Conservation (phyloP, 2,329 filamentous ascomycete species). For the Paraconiothyrium sp. region DNA sequence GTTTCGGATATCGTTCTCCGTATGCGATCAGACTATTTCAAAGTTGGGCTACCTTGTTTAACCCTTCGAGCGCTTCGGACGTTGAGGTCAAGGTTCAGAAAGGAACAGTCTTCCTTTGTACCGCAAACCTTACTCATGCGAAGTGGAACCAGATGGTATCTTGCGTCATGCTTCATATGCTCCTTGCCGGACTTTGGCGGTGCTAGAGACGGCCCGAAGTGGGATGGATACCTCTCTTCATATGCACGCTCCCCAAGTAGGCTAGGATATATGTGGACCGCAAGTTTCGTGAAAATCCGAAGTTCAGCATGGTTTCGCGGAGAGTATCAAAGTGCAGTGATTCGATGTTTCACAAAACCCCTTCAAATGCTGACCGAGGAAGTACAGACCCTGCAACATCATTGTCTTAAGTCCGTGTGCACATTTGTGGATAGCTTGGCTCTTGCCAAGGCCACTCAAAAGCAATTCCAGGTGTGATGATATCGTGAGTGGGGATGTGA, state of each 20-base stretch:
- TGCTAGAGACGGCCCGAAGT: not conserved
- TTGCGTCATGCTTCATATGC: slow-evolving; percentile 2
- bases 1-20: not conserved
- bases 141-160: not conserved
- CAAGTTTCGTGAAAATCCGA: not conserved
- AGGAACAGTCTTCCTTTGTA: not conserved
- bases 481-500: too few relatives aligned
- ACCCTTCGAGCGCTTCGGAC: not conserved
- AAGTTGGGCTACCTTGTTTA: not conserved
- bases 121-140: not conserved
- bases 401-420: slow-evolving; percentile 2
- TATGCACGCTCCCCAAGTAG: too few relatives aligned
- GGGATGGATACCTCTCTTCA: not conserved
- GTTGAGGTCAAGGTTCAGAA: not conserved
- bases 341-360: not conserved
- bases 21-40: not conserved
- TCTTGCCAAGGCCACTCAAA: not conserved
- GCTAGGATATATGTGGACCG: not conserved
- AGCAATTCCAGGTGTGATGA: too few relatives aligned
- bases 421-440: not conserved
- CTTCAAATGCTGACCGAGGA: not conserved
- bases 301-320: not conserved
- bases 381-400: not conserved
- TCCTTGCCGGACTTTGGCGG: slow-evolving; percentile 11
- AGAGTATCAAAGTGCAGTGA: not conserved